Conservation (phyloP, 345 rosid genomes). For the Anacardium occidentale region DNA sequence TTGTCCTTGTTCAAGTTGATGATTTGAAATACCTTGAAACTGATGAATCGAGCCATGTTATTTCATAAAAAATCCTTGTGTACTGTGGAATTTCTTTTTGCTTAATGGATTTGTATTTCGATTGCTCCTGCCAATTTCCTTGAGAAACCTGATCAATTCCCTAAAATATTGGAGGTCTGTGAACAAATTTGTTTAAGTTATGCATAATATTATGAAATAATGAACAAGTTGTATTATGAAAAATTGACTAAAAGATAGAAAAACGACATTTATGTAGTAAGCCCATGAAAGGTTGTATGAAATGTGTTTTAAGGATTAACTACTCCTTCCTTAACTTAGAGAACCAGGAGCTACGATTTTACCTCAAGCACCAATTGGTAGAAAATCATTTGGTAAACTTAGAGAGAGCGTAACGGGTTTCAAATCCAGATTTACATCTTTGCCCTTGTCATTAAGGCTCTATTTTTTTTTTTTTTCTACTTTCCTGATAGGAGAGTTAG, state of each 20-base stretch:
- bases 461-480: constrained; percentile 42
- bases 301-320: constrained; percentile 75
- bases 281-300: constrained; percentile 70
- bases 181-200: constrained; percentile 83
- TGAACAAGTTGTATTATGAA: constrained; percentile 45
- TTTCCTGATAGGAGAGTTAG: constrained; percentile 66
- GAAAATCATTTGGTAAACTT: constrained; percentile 81
- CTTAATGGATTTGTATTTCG: constrained; percentile 60
- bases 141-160: constrained; percentile 52
- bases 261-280: constrained; percentile 76
- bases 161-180: constrained; percentile 91
- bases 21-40: constrained; percentile 50
- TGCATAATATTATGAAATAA: constrained; percentile 82
- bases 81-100: constrained; percentile 62
- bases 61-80: constrained; percentile 60
- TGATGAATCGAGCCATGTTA: constrained; percentile 57
- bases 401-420: constrained; percentile 92
- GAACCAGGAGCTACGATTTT: constrained; percentile 55
- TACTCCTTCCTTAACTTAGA: constrained; percentile 73
- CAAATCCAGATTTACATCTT: constrained; percentile 56
- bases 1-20: constrained; percentile 45
- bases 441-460: constrained; percentile 40
- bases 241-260: too few species aligned
- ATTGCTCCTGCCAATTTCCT: constrained; percentile 54
- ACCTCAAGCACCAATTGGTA: constrained; percentile 69